Evolutionary conservation across 2,329 filamentous ascomycete genomes (phyloP), one percentile per base, ranked within the genome.

Genomic region (Colletotrichum viniferum): DNA sequence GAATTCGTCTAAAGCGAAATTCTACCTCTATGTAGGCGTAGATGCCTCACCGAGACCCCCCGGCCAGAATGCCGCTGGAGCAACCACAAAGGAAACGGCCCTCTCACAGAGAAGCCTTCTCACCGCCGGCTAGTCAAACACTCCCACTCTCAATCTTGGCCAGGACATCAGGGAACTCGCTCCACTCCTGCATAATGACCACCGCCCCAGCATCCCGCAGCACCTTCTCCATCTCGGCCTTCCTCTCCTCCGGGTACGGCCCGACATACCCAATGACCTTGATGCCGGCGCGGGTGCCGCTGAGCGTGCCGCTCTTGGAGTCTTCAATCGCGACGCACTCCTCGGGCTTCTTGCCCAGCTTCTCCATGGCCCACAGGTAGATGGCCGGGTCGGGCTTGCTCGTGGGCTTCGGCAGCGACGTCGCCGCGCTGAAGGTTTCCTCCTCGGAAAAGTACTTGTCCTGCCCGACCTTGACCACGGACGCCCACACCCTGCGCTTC

Each of bases 351-450:
- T 94, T 94, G 77, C 93, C 93, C 67, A 97, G 89, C 82, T 91
- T 87, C 85, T 95, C 86, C 82, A 96, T 91, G 26, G 96, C 94
- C 83, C 93, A 90, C 78, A 95, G 86, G 87, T 98, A 98, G 85
- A 98, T 94, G 79, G 95, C 94, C 21, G 96, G 96, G 85, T 98
- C 94, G 18, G 96, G 96, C 90, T 98, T 98, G 85, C 92, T 94
- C 71, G 95, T 96, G n/a, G 96, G 96, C 81, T 88, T 91, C 73
- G 91, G 87, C 79, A 98, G 90, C 74, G 93, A 95, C 36, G 93
- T 95, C 73, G 95, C 95, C 71, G 96, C 96, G 60, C 93, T 95
- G 90, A 94, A 98, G 83, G 98, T 90, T 79, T 92, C 89, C 79
- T 95, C 90, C 32, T 89, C 86, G n/a, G 87, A 87, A 87, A 98